Base-by-base conservation (phyloP, 2,329 filamentous ascomycete species). In the Onygena corvina region DNA sequence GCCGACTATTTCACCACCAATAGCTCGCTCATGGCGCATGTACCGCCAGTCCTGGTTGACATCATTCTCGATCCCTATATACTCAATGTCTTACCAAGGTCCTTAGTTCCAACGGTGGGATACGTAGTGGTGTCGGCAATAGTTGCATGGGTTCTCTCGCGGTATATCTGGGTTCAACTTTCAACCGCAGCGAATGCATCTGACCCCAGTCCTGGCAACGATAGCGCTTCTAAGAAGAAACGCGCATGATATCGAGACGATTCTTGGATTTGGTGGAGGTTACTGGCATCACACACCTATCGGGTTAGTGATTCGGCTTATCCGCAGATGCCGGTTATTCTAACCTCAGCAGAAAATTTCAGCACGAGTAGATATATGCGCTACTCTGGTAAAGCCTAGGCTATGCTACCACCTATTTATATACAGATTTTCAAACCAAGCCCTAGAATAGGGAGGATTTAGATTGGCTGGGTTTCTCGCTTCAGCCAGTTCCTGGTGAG, bases 1-100 rank as follows among this genome's bases (percentile, higher is more conserved):
- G 88, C 92, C 42, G 86, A 93, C 59, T 98, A 90, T 70, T 93
- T 85, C 66, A 84, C 85, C 8, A 74, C 79, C 51, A 76, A 94
- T 61, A 67, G 71, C 53, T 75, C 75, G 1, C 75, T 94, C 59
- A 96, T 96, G 90, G 67, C 71, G 45, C 60, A 74, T 53, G 83
- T 86, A 11, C 81, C 82, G 1, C 77, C 80, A 0, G 87, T 96
- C 3, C 71, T 80, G 48, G 83, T 83, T 47, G 90, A 98, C 59
- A 67, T 83, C 50, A 81, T 95, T 59, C 77, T 98, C 20, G 92
- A 96, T 64, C 88, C 88, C 0, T 96, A 83, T 61, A 53, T 93
- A 34, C 68, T 82, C 60, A 92, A 93, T 68, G 61, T 88, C 12
- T 73, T 96, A 47, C 92, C 92, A 9, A 73, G 73, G 47, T 94